Conservation (phyloP, 495 filamentous ascomycete species). For the Daldinia childiae region DNA sequence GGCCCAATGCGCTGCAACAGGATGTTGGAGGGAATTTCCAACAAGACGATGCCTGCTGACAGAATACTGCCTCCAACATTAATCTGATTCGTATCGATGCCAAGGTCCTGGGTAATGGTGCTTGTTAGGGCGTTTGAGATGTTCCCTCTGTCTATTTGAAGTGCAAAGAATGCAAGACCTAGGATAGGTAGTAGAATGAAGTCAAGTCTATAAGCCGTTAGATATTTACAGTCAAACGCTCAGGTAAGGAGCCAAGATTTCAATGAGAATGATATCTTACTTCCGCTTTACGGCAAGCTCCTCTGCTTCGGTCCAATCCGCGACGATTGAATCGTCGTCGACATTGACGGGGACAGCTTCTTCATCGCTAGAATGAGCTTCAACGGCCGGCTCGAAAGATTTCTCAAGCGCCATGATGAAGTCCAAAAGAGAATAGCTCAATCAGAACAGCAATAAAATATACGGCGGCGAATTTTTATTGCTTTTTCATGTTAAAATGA, state of each 20-base stretch:
- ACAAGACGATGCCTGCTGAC: slow-evolving; percentile 64
- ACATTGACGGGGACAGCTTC: slow-evolving; percentile 38
- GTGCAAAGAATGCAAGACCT: slow-evolving; percentile 65
- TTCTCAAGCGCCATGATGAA: slow-evolving; percentile 9
- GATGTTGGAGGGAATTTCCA: slow-evolving; percentile 67
- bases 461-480: neutral
- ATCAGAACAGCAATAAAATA: neutral
- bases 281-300: slow-evolving; percentile 51
- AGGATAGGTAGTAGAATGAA: slow-evolving; percentile 62
- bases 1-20: slow-evolving; percentile 66
- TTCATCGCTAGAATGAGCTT: slow-evolving; percentile 34
- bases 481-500: neutral
- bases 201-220: slow-evolving; percentile 53
- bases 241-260: neutral
- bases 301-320: slow-evolving; percentile 50
- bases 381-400: slow-evolving; percentile 5
- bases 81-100: slow-evolving; percentile 65
- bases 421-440: too few relatives aligned
- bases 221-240: neutral
- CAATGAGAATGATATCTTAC: slow-evolving; percentile 32
- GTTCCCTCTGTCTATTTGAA: slow-evolving; percentile 65
- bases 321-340: slow-evolving; percentile 26
- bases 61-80: slow-evolving; percentile 67
- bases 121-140: slow-evolving; percentile 62
- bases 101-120: slow-evolving; percentile 61